Base-by-base conservation (phyloP, 2,329 filamentous ascomycete species). In the Taxawa tesnikishii region DNA sequence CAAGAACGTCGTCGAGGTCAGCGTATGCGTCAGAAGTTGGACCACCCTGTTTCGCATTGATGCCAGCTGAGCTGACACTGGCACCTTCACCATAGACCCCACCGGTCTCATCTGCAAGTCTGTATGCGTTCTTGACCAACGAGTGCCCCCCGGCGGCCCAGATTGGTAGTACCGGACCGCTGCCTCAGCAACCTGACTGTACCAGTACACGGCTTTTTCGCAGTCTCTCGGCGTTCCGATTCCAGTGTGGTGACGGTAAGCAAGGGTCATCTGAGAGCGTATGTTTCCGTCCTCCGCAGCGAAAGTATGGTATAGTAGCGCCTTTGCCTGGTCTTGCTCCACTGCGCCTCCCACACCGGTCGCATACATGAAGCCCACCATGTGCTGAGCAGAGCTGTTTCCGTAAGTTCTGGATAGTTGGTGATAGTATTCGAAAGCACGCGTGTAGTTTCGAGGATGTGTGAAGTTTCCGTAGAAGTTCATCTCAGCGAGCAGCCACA, bases 391-490 rank as follows among this genome's bases (percentile, higher is more conserved):
- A 9, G 88, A 93, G 42, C 75, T 79, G 56, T 98, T 96, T 27
- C 88, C 90, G 43, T 80, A 72, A 37, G 78, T 55, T 12, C 69
- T 67, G 3, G 88, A 83, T 33, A 98, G 68, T 39, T 77, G 68
- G 40, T 81, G 67, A 56, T 96, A 98, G 60, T 83, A 72, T 42
- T 71, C 66, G 52, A 93, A 94, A 0, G 90, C 83, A 29, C 73
- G 67, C 18, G 71, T 65, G 44, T 94, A 84, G 51, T 94, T 76
- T 42, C 79, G 71, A 2, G 88, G 87, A 48, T 94, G 72, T 14
- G 83, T 81, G 57, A 79, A 93, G 57, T 96, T 94, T 52, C 90
- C 90, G 48, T 90, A 85, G 58, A 96, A 96, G 62, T 92, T 94
- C 69, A 98, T 79, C 53, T 98, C 83, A 12, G 83, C 90, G 15